Base-by-base conservation (phyloP, 345 rosid genomes). In the Sonneratia alba region DNA sequence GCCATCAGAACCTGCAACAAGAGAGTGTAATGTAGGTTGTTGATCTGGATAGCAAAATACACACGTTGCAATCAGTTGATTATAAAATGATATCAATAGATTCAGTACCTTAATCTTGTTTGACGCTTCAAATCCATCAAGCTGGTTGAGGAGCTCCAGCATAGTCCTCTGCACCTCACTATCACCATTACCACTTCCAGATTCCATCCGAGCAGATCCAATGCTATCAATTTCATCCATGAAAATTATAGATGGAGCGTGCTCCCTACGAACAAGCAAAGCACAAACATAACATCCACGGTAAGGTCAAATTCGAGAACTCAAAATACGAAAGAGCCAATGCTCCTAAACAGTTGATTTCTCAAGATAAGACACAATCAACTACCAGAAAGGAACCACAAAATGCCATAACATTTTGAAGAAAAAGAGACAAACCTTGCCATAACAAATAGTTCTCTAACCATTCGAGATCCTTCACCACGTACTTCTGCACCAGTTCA, bases 381-480 rank as follows among this genome's bases (percentile, higher is more conserved):
- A 27, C 66, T 62, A 24, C 38, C 38, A 34, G 38, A 67, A 22
- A 36, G 16, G 70, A 67, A 19, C 0, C 55, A 48, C 16, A 6
- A 40, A 24, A 45, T n/a, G 36, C 56, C 9, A 68, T 36, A 43
- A 68, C 3, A 45, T 42, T 22, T 43, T 32, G 70, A n/a, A 12
- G 36, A 6, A 22, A 22, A 68, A n/a, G 71, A 71, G 61, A 75
- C 91, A 27, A 78, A 95, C 99, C 98, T 88, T 63, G 99, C 99
- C 99, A 95, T 95, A 69, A 95, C 98, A 70, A 95, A 95, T 40
- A 95, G 94, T 83, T 95, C 99, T 73, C 99, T 84, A 70, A 95
- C 98, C 99, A 95, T 95, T 82, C 99, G 86, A 65, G 98, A 95
- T 57, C 98, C 99, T 84, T 92, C 98, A 72, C 99, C 99, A 79